Base-by-base conservation (phyloP, 352 stramenopile genomes). In the Pythium guiyangense region DNA sequence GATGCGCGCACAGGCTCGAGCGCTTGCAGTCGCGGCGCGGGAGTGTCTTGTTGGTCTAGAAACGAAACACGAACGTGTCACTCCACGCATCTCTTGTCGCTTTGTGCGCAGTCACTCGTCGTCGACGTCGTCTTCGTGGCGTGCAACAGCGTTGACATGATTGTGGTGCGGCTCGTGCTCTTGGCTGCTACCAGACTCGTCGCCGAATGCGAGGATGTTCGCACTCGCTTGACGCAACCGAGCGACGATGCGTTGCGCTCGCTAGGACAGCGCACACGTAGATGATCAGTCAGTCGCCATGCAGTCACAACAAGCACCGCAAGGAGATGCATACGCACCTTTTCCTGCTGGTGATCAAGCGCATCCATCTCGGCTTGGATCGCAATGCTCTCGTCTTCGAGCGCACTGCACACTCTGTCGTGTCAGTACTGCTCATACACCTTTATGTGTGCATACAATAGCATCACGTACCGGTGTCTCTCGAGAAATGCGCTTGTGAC, bases 281-380 rank as follows among this genome's bases (percentile, higher is more conserved):
- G 39, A 10, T 26, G 45, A 12, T 4, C 11, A 14, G 4, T 4
- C 22, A 12, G 22, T 22, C 22, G 22, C 22, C 22, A 22, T 22
- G 22, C 22, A 22, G 22, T 22, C 22, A 22, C 22, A 22, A 22
- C 22, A 22, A 22, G 22, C 22, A 22, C 22, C 50, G 4, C 17
- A 26, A 45, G n/a, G 25, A 31, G n/a, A 25, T 61, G n/a, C 4
- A 35, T 17, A 29, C 68, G 14, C 49, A 87, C 80, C 62, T 45
- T 48, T 52, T 88, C 74, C 63, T 91, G 80, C 39, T 72, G 71
- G 17, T 63, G 61, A 48, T 88, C 49, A 25, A 91, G 61, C 29
- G 83, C 65, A 11, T 86, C 69, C 61, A 91, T 69, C 54, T 84
- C 80, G 10, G 58, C 67, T 66, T 88, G 80, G 46, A 91, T 86